Base-by-base conservation (phyloP, 1,284 basidiomycete genomes). In the Rhodotorula sp. region DNA sequence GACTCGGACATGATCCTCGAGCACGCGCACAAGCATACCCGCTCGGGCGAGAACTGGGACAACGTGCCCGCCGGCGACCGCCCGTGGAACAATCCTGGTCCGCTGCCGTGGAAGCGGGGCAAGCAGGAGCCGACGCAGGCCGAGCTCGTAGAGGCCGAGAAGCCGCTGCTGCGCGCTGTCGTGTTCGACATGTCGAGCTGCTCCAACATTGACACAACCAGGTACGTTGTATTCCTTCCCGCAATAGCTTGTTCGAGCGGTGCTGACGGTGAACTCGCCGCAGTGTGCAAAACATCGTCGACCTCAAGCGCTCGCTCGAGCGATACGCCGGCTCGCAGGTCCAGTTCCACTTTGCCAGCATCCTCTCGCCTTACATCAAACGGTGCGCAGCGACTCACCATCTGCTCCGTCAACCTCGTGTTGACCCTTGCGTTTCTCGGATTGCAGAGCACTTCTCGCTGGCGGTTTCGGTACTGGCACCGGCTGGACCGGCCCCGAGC, bases 111-210 rank as follows among this genome's bases (percentile, higher is more conserved):
- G n/a, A 60, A 56, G 5, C 54, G 57, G 48, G 34, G 44, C 44
- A 61, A 65, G 34, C 77, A 53, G 82, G 82, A 2, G 83, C 82
- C 12, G 83, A 82, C 60, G 86, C 88, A 27, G 16, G 62, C 60
- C 5, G 27, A 56, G 45, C 67, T 84, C 82, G 58, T n/a, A 13
- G 59, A 52, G 19, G 84, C 85, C 77, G 87, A 87, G 76, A 91
- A 80, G 27, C 82, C 95, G 0, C 79, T 85, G 17, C 84, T 98
- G 46, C 89, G 88, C 64, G 94, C 96, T 14, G 86, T 99, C 77
- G 90, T 99, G 46, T 85, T 98, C 25, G 96, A 99, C 81, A 95
- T 98, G 80, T 90, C 91, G 59, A 84, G 88, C 56, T 90, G 97
- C 48, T 82, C 83, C 68, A 84, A 86, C 76, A 80, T 93, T 50